Base-by-base conservation (phyloP, 169 alveolate genomes). In the Plasmodium berghei region DNA sequence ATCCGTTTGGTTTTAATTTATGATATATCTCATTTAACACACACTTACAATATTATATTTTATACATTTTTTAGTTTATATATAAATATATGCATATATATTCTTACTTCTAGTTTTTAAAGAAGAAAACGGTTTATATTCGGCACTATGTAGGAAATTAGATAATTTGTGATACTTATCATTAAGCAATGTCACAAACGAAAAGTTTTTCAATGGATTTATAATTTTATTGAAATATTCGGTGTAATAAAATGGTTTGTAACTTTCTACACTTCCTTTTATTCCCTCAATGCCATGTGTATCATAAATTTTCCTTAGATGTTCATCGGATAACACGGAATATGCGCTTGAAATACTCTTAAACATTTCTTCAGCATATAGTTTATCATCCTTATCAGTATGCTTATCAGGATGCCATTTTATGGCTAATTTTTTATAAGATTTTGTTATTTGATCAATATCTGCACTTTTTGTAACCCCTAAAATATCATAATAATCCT, bases 241-340 rank as follows among this genome's bases (percentile, higher is more conserved):
- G 42, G 93, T 72, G 26, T 88, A 70, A 74, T 55, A 20, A 28
- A 54, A 72, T 3, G 77, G 77, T 42, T 5, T 6, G 6, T 10
- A 22, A 5, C 6, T 18, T 9, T 16, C 22, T 2, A 93, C 87
- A n/a, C 94, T 95, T 55, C 98, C 98, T 56, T 97, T 96, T 14
- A 98, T 86, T 2, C 98, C 99, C 92, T 97, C 98, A 91, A 96
- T 97, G 16, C 99, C 99, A 75, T 95, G 95, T 61, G 95, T 96
- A 93, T 97, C 99, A 80, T 98, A 98, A 48, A 97, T 87, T 71
- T 96, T 95, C 67, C 98, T 92, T 90, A 97, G 97, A 80, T 96
- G 97, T 10, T 98, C 98, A 83, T 98, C 99, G 20, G 98, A 93
- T 12, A 98, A 89, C 10, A 96, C 96, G 83, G 97, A 99, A 85